phyloP scores from a whole-genome alignment of 2,329 filamentous ascomycete genomes.

The Aspergillus neoniger region DNA sequence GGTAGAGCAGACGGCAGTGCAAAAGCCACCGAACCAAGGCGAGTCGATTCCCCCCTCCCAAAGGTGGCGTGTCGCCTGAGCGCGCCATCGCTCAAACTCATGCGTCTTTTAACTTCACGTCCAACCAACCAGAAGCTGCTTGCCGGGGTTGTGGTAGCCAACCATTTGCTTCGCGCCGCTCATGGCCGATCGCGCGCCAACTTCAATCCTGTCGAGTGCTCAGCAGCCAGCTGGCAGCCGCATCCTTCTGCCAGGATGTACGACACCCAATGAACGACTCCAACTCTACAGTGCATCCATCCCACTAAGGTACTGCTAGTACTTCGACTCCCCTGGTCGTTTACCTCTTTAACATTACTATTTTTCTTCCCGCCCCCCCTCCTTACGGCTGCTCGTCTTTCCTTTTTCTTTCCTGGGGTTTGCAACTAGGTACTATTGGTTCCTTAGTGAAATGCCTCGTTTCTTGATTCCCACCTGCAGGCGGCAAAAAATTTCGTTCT shows the following conservation, averaged over 20 bases:
- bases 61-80: conserved; percentile 34
- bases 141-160: conserved; percentile 18
- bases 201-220: conserved; percentile 23
- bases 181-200: conserved; percentile 45
- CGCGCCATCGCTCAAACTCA: conserved; percentile 26
- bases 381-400: conserved; percentile 4
- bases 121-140: conserved; percentile 23
- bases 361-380: conserved; percentile 9
- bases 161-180: conserved; percentile 29
- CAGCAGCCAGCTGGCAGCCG: conserved; percentile 31
- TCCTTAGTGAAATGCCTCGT: conserved; percentile 8
- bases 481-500: conserved; percentile 18
- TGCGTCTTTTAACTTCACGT: conserved; percentile 32
- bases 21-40: conserved; percentile 12
- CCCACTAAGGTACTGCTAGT: not conserved
- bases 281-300: not conserved
- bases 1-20: conserved; percentile 14
- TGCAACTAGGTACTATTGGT: conserved; percentile 9
- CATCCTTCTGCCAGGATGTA: conserved; percentile 19
- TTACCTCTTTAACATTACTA: conserved; percentile 16
- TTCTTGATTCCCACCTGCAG: conserved; percentile 16
- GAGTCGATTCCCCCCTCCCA: conserved; percentile 18
- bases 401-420: conserved; percentile 2
- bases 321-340: conserved; percentile 4
- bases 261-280: conserved; percentile 9